These are phyloP conservation scores for Arthrobotrys sphaeroides DNA, from an alignment of 2,329 filamentous ascomycete species.

Conservation along the genomic window DNA sequence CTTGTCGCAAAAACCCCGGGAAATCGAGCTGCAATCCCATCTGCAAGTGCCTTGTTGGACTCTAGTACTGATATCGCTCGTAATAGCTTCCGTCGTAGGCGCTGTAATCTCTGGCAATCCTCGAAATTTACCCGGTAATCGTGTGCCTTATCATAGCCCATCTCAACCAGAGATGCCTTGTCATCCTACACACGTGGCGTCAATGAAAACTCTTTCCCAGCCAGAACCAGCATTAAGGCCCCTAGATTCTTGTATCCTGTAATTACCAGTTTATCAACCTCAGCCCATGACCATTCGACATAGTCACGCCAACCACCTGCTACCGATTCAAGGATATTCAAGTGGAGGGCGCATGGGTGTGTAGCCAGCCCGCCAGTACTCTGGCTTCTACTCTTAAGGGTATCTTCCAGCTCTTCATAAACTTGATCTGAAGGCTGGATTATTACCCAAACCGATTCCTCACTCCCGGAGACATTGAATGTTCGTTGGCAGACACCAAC, in stretches of 20 bases:
- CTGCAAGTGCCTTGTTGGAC: conserved; percentile 17
- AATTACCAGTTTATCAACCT: conserved; percentile 26
- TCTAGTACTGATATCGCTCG: conserved; percentile 23
- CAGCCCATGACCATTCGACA: conserved; percentile 17
- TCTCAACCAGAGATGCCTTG: conserved; percentile 8
- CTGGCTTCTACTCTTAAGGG: background rate
- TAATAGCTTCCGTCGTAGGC: conserved; percentile 5
- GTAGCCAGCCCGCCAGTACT: background rate
- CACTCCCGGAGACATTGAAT: background rate
- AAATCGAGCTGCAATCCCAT: conserved; percentile 14
- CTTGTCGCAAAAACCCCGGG: background rate
- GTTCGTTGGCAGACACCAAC: conserved; percentile 23
- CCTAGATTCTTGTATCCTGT: background rate
- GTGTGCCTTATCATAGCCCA: conserved; percentile 18
- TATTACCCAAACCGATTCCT: conserved; percentile 18
- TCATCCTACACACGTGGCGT: background rate
- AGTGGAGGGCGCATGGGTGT: background rate
- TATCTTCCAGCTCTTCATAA: conserved; percentile 3
- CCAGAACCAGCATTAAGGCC: background rate
- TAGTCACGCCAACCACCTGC: conserved; percentile 25
- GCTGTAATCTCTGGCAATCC: conserved; percentile 21
- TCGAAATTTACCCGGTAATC: conserved; percentile 19
- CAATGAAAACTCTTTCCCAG: background rate
- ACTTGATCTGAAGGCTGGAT: conserved; percentile 23
- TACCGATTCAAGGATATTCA: conserved; percentile 12